Evolutionary conservation across 23 red algal genomes (phyloP), one percentile per base, ranked within the genome.

Genomic region (Cyanidiococcus yangmingshanensis): DNA sequence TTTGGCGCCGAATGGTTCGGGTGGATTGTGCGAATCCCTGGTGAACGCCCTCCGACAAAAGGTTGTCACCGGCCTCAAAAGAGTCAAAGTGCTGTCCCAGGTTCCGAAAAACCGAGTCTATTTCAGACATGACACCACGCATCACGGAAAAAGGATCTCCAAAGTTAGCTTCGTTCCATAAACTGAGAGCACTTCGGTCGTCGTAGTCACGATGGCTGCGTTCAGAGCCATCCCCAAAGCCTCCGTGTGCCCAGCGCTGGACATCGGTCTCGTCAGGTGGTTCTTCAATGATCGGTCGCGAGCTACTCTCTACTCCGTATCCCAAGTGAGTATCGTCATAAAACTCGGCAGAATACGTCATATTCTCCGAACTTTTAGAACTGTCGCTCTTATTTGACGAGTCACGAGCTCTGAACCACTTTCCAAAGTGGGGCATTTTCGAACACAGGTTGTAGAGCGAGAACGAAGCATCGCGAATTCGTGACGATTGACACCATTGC

Each of bases 311-410:
- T 3, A 71, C 63, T 29, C n/a, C 21, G 27, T 71, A 71, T 2
- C 63, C 63, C 63, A 71, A 29, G 32, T 71, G 63, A 7, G 63
- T 71, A 29, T 71, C 63, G 63, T 71, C 63, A 29, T 71, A 71
- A 25, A 71, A 32, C 16, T 71, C 63, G 32, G 3, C 21, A 54
- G 45, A 54, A 7, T 7, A 54, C 7, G 12, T 54, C 7, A 54
- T 21, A 21, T 54, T 54, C 45, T 54, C 45, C 21, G 45, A 15
- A 21, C 45, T 7, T 21, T 7, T 15, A 54, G 7, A 15, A 7
- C 12, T 54, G 45, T 7, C 7, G 12, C 45, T 7, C 7, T 54
- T 21, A 7, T 54, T 54, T 54, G 45, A 54, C 21, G 45, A 54
- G 45, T 54, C 21, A 15, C 45, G 45, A 21, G 45, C 7, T 7